A percentile compares a stretch with the other conserved stretches of the same genome.
phyloP scores from a whole-genome alignment of 805 yeast species.

The Candida peoriensis region DNA sequence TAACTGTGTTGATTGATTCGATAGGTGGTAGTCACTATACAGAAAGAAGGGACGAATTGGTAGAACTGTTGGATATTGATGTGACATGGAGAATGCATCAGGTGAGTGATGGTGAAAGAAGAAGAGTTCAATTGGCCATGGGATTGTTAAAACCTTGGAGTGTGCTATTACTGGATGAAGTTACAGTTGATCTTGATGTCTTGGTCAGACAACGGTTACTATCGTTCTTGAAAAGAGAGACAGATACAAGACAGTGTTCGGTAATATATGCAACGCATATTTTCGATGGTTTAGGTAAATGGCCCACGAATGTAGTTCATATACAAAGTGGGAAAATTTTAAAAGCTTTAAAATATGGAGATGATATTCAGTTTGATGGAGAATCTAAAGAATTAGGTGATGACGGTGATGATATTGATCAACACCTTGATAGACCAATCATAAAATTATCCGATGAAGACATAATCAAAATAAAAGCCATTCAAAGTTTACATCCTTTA shows the following conservation, averaged over 20 bases:
- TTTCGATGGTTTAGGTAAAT: constrained; percentile 86
- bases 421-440: constrained; percentile 15
- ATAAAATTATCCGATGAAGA: constrained; percentile 18
- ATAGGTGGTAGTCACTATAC: constrained; percentile 72
- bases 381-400: constrained; percentile 1
- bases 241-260: constrained; percentile 61
- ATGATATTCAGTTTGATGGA: constrained; percentile 27
- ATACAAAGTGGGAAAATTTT: constrained; percentile 60
- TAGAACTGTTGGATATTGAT: constrained; percentile 80
- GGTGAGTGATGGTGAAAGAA: constrained; percentile 90
- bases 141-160: constrained; percentile 91
- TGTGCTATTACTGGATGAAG: constrained; percentile 85
- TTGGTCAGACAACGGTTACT: constrained; percentile 76
- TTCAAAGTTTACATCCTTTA: constrained; percentile 63
- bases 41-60: constrained; percentile 71
- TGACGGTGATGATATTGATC: constrained; percentile 21
- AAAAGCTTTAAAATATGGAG: constrained; percentile 27
- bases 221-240: constrained; percentile 68
- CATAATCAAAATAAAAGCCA: constrained; percentile 31
- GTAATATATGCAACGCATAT: constrained; percentile 95
- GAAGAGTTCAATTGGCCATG: constrained; percentile 92
- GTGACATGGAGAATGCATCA: constrained; percentile 88
- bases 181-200: constrained; percentile 94
- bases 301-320: constrained; percentile 87
- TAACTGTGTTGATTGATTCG: constrained; percentile 67